These are phyloP conservation scores for Thielaviopsis populi DNA, from an alignment of 2,329 filamentous ascomycete species.

Conservation along the genomic window DNA sequence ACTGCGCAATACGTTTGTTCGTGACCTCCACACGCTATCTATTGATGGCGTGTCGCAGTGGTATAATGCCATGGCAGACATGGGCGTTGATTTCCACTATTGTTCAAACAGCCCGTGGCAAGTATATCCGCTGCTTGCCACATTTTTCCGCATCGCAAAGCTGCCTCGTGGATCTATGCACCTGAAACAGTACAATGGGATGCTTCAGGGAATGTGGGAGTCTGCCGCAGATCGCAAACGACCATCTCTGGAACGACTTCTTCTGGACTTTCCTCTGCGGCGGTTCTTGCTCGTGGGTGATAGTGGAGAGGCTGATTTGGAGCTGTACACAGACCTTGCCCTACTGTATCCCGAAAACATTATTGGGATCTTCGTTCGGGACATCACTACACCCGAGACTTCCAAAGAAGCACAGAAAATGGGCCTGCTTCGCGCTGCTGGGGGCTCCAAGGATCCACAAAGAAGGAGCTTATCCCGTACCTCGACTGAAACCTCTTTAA, in stretches of 20 bases:
- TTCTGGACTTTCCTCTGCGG: constrained; percentile 77
- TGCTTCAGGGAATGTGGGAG: constrained; percentile 96
- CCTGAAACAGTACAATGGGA: constrained; percentile 88
- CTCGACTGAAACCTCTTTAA: neutral
- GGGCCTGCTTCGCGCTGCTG: constrained; percentile 23
- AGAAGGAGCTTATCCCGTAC: neutral
- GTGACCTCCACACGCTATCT: constrained; percentile 65
- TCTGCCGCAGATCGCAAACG: constrained; percentile 92
- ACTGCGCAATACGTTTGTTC: constrained; percentile 88
- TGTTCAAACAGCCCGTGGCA: constrained; percentile 99
- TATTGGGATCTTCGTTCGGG: constrained; percentile 79
- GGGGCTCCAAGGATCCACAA: constrained; percentile 26
- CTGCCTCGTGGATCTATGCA: constrained; percentile 84
- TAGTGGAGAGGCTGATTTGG: constrained; percentile 89
- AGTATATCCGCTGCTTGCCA: constrained; percentile 75
- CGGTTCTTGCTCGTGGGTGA: constrained; percentile 85
- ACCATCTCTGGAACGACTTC: constrained; percentile 67
- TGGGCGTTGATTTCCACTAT: constrained; percentile 85
- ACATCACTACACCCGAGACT: constrained; percentile 68
- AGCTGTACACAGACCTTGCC: constrained; percentile 92
- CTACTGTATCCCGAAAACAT: constrained; percentile 70
- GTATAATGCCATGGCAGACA: constrained; percentile 62
- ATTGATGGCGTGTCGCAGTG: constrained; percentile 81
- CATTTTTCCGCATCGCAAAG: constrained; percentile 66
- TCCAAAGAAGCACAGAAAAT: constrained; percentile 20